Evolutionary conservation across 139 green algal genomes (phyloP), one percentile per base, ranked within the genome.

Genomic region (Picochlorum sp.): DNA sequence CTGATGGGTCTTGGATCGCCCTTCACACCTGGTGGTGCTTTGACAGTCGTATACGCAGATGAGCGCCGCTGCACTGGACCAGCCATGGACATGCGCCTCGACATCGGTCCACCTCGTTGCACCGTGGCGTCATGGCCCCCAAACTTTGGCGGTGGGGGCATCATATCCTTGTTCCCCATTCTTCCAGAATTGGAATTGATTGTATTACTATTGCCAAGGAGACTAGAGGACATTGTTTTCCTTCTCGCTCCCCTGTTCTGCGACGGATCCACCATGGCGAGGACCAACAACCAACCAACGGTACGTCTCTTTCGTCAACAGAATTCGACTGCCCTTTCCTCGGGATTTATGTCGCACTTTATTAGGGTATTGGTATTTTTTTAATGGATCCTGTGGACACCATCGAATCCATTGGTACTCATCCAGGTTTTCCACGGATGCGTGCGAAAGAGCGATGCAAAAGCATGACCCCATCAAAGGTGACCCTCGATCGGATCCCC

Each of bases 1-100:
- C 54, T 78, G 41, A 94, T 51, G 1, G 89, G 87, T 3, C 89
- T 71, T 0, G 87, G 89, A 75, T 96, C 89, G 4, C 51, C 57
- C 64, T 85, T 87, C 3, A 72, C 60, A 14, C 79, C 84, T 14
- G 44, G 20, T 6, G 37, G 37, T 1, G 64, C 49, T 59, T 85
- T 86, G 8, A 65, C 58, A 49, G 71, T 74, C 16, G 70, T 82
- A 65, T 82, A 82, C 2, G 78, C 77, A 49, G 72, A 82, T 49
- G 78, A 83, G 11, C 80, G 69, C 8, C 82, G 62, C 11, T 68
- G 46, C 41, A 76, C 62, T 15, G 68, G 58, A 8, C 71, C 72
- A 3, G 76, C 79, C 44, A 87, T 56, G 8, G 66, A 77, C 67
- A 84, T 80, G 8, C 79, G 47, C 34, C 51, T 59, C 2, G 34